Evolutionary conservation across 1,284 basidiomycete species (phyloP).

Genomic region (Pholiota adiposa): DNA sequence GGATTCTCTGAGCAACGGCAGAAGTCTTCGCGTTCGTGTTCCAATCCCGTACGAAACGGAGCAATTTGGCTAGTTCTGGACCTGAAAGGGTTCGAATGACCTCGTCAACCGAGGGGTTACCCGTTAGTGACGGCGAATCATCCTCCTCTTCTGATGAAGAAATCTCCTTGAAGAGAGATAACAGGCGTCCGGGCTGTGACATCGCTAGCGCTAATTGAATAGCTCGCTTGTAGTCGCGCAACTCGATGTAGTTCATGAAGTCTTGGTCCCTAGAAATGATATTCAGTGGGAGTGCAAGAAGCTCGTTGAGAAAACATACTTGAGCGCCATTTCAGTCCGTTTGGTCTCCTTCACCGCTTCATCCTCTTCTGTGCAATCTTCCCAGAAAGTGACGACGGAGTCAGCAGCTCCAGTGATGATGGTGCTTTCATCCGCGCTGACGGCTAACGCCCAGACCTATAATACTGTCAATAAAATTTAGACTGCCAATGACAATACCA

Average conservation of each 20-base stretch:
- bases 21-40: conserved; percentile 90
- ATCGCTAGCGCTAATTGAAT: conserved; percentile 91
- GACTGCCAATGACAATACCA: conserved; percentile 11
- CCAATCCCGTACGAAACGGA: conserved; percentile 90
- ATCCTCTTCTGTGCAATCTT: conserved; percentile 86
- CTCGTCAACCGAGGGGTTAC: conserved; percentile 75
- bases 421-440: conserved; percentile 77
- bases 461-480: background rate
- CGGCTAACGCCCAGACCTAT: conserved; percentile 91
- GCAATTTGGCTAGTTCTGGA: conserved; percentile 79
- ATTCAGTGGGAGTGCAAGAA: background rate
- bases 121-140: conserved; percentile 54
- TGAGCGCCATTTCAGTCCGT: conserved; percentile 74
- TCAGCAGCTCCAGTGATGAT: conserved; percentile 95
- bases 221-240: conserved; percentile 91
- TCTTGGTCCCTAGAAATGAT: conserved; percentile 83
- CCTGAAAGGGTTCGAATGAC: conserved; percentile 77
- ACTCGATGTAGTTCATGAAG: conserved; percentile 86
- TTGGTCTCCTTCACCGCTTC: conserved; percentile 75
- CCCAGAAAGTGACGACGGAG: conserved; percentile 91
- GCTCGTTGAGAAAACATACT: conserved; percentile 52
- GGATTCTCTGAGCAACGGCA: conserved; percentile 83
- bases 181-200: conserved; percentile 90
- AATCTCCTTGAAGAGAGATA: conserved; percentile 80
- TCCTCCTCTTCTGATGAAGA: conserved; percentile 36